These are phyloP conservation scores for Arthroderma sp. DNA, from an alignment of 2,329 filamentous ascomycete genomes.

Conservation along the genomic window DNA sequence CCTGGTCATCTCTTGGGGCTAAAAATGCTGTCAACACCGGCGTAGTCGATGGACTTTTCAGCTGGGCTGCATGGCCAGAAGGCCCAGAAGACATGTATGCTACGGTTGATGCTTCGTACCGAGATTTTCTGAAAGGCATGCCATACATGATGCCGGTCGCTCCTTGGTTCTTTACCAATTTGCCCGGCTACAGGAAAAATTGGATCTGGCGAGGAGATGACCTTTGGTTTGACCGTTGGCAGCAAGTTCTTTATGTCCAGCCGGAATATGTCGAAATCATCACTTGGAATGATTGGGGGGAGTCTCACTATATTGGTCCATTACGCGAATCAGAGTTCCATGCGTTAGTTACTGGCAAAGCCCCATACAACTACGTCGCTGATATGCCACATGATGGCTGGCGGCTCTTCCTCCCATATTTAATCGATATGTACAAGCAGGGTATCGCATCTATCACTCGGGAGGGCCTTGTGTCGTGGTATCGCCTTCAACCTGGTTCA, in stretches of 20 bases:
- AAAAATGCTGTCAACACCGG: background rate
- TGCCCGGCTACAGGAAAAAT: slow-evolving; percentile 41
- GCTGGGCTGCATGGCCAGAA: background rate
- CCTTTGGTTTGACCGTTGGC: slow-evolving; percentile 48
- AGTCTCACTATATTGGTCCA: slow-evolving; percentile 45
- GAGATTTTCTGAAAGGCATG: too few species aligned
- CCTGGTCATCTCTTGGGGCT: too few species aligned
- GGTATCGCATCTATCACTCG: too few species aligned
- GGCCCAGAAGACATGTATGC: too few species aligned
- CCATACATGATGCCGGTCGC: slow-evolving; percentile 22
- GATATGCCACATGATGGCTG: too few species aligned
- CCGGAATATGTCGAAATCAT: slow-evolving; percentile 43
- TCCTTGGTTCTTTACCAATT: slow-evolving; percentile 44
- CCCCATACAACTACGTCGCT: too few species aligned
- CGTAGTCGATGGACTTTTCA: background rate
- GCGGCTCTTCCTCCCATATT: too few species aligned
- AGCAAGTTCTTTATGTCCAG: slow-evolving; percentile 36
- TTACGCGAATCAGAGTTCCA: slow-evolving; percentile 12
- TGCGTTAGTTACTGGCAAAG: too few species aligned
- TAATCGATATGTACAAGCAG: too few species aligned
- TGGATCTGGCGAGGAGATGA: slow-evolving; percentile 49
- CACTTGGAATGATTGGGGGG: slow-evolving; percentile 50
- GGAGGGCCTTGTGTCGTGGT: too few species aligned
- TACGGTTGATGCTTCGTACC: too few species aligned
- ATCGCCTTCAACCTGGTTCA: too few species aligned